Base-by-base conservation (phyloP, 78 protist genomes). In the Cavenderia fasciculata region DNA sequence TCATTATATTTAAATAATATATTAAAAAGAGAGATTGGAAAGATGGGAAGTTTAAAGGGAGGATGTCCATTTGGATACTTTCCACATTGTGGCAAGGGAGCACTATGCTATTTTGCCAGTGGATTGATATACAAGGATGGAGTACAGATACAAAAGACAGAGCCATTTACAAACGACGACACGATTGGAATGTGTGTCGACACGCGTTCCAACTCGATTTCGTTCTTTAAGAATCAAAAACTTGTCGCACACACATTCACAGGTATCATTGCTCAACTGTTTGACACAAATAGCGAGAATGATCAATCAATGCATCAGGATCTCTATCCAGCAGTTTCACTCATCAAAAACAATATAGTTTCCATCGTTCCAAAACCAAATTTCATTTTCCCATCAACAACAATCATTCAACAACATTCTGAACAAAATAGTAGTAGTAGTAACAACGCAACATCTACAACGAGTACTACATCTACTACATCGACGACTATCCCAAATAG, bases 61-160 rank as follows among this genome's bases (percentile, higher is more conserved):
- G 74, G 76, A 4, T 82, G 72, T 43, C 89, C 89, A 25, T 82
- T 56, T 82, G 89, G 89, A 43, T 82, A 54, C 33, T 82, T 68
- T 43, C 43, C 59, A 40, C 44, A 52, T 4, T 82, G 65, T 68
- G 89, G 89, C 19, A 38, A 38, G 33, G 89, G 89, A 10, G 19
- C 89, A 19, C 43, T 82, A 51, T 82, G 89, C 44, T 82, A 82
- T 43, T 82, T 68, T 68, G 89, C 89, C n/a, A 82, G 68, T 68
- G 89, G 89, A 14, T n/a, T 36, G 2, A 68, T 82, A 54, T 38
- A 38, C n/a, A 65, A 59, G 23, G 89, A 82, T 54, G 87, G 87
- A 40, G 27, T n/a, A 29, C 43, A 44, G n/a, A 36, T 54, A 38
- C 36, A 41, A 27, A 52, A 57, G 41, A 74, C 46, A 6, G 57